phyloP scores from a whole-genome alignment of 805 yeast species.

The Sugiyamaella qingdaonensis region DNA sequence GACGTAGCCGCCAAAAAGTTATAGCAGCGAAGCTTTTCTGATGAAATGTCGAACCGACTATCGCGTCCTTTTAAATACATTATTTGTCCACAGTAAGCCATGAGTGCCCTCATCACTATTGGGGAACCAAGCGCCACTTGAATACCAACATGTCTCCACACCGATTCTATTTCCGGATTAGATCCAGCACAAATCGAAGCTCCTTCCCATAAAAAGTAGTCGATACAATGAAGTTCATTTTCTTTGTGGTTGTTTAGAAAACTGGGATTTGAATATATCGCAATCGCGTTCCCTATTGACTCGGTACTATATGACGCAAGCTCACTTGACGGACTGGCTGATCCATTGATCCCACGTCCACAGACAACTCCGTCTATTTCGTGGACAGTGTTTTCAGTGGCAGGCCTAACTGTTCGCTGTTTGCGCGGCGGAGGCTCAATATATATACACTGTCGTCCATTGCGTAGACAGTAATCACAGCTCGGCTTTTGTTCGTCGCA shows the following conservation, averaged over 20 bases:
- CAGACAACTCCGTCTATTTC: no score
- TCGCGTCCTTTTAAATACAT: not conserved
- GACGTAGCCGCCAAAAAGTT: not conserved
- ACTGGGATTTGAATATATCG: not conserved
- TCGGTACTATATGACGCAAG: not conserved
- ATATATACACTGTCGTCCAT: not conserved
- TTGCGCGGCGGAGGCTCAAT: not conserved
- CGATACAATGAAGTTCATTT: not conserved
- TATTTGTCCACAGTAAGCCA: no score
- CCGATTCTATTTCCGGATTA: not conserved
- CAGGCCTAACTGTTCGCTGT: not conserved
- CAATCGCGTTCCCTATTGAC: not conserved
- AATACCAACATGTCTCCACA: not conserved
- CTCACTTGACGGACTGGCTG: not conserved
- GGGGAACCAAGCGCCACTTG: not conserved
- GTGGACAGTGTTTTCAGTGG: not conserved
- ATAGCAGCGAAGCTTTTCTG: no score
- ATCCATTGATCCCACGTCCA: not conserved
- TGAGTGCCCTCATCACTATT: no score
- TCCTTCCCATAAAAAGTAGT: conserved; percentile 1
- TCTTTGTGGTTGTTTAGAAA: not conserved
- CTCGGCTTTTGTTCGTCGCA: conserved; percentile 10
- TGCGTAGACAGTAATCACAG: conserved; percentile 6
- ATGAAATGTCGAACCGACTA: no score
- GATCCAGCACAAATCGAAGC: not conserved